phyloP scores from a whole-genome alignment of 1,284 basidiomycete species.

The Laetiporus sulphureus region DNA sequence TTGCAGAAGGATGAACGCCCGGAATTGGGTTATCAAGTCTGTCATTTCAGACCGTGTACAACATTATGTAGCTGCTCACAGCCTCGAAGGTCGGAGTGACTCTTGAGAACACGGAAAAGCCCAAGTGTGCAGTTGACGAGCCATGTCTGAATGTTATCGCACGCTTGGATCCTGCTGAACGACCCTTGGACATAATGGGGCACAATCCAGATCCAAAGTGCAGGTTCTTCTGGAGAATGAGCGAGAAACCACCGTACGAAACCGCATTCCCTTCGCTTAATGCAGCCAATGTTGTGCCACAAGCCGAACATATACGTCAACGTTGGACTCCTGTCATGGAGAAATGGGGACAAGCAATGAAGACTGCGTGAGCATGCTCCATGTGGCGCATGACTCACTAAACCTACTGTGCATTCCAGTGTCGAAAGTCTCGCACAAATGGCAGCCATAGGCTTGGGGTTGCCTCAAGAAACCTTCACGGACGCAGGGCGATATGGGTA shows the following conservation, averaged over 20 bases:
- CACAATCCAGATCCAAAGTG: slow-evolving; percentile 88
- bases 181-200: slow-evolving; percentile 75
- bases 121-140: slow-evolving; percentile 76
- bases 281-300: slow-evolving; percentile 76
- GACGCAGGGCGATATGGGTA: slow-evolving; percentile 81
- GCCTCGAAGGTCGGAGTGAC: slow-evolving; percentile 62
- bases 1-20: slow-evolving; percentile 76
- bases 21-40: slow-evolving; percentile 62
- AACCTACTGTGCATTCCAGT: slow-evolving; percentile 31
- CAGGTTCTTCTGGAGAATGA: slow-evolving; percentile 90
- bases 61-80: neutral
- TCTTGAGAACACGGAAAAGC: slow-evolving; percentile 90
- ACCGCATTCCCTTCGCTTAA: slow-evolving; percentile 72
- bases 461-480: slow-evolving; percentile 60
- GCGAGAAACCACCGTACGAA: slow-evolving; percentile 66
- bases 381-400: neutral
- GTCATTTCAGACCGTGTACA: neutral
- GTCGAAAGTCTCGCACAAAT: slow-evolving; percentile 80
- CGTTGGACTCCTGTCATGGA: slow-evolving; percentile 69
- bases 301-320: slow-evolving; percentile 42
- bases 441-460: slow-evolving; percentile 74
- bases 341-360: slow-evolving; percentile 83
- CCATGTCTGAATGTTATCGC: slow-evolving; percentile 70
- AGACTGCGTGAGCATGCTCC: slow-evolving; percentile 57
- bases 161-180: slow-evolving; percentile 63